Evolutionary conservation across 768 basidiomycete genomes (phyloP).

Genomic region (Ramaria sp.): DNA sequence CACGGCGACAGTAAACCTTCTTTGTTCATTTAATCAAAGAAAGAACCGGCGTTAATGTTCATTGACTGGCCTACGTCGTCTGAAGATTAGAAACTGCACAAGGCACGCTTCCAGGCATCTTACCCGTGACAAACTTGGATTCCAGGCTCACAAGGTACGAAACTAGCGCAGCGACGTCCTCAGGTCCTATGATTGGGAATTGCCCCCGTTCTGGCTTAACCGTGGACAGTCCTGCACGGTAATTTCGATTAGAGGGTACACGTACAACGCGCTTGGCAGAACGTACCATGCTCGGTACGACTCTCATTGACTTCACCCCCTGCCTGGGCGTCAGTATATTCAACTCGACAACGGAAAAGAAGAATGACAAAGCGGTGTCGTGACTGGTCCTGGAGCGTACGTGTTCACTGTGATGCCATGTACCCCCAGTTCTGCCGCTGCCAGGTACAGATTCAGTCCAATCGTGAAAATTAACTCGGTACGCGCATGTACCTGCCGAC

Average conservation of each 20-base stretch:
- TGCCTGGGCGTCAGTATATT: not conserved
- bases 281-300: not conserved
- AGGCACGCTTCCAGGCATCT: not conserved
- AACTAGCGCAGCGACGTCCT: slow-evolving; percentile 13
- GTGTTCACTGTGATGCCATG: slow-evolving; percentile 29
- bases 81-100: not conserved
- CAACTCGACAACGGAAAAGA: no score
- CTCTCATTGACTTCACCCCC: not conserved
- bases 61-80: slow-evolving; percentile 2
- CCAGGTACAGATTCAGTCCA: not conserved
- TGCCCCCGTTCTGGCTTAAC: no score
- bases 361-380: slow-evolving; percentile 21
- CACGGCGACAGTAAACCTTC: not conserved
- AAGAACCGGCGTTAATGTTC: not conserved
- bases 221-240: no score
- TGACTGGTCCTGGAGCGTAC: slow-evolving; percentile 27
- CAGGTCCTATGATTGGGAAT: not conserved
- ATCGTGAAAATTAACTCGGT: not conserved
- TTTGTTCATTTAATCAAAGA: not conserved
- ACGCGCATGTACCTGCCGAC: slow-evolving; percentile 12
- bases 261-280: not conserved
- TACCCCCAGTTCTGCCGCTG: slow-evolving; percentile 13
- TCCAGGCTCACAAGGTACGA: slow-evolving; percentile 16
- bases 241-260: no score
- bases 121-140: slow-evolving; percentile 13